Evolutionary conservation across 2,329 filamentous ascomycete species (phyloP).

Genomic region (Exserohilum rostratum): DNA sequence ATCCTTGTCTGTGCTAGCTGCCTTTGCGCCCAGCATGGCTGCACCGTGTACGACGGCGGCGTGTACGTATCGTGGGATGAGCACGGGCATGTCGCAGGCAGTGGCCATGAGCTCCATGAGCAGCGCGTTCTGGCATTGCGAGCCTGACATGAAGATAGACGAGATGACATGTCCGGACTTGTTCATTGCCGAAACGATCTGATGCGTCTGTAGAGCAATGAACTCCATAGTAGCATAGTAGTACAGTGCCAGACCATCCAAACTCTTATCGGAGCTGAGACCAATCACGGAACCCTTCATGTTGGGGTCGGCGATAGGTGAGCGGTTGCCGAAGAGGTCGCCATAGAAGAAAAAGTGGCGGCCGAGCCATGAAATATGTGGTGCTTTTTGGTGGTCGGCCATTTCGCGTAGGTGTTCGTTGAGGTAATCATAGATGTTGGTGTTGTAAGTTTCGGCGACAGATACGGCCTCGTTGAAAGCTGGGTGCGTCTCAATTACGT

Average conservation of each 20-base stretch:
- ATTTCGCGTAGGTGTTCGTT: conserved; percentile 85
- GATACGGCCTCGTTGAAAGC: conserved; percentile 82
- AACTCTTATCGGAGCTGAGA: conserved; percentile 81
- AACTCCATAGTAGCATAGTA: conserved; percentile 99
- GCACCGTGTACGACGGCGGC: conserved; percentile 97
- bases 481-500: conserved; percentile 93
- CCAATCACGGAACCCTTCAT: conserved; percentile 93
- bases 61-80: conserved; percentile 92
- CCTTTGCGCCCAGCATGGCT: conserved; percentile 96
- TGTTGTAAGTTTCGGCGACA: conserved; percentile 79
- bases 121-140: conserved; percentile 93
- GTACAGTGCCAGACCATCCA: conserved; percentile 85
- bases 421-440: conserved; percentile 93
- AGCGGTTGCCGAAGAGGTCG: conserved; percentile 95
- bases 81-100: conserved; percentile 86
- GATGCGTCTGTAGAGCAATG: conserved; percentile 93
- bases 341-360: conserved; percentile 99
- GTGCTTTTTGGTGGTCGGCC: conserved; percentile 70
- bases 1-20: conserved; percentile 79
- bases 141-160: conserved; percentile 98
- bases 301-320: conserved; percentile 86
- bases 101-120: conserved; percentile 92
- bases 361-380: conserved; percentile 81
- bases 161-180: conserved; percentile 81
- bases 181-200: conserved; percentile 97